Base-by-base conservation (phyloP, 805 yeast genomes). In the Candida vaughaniae region DNA sequence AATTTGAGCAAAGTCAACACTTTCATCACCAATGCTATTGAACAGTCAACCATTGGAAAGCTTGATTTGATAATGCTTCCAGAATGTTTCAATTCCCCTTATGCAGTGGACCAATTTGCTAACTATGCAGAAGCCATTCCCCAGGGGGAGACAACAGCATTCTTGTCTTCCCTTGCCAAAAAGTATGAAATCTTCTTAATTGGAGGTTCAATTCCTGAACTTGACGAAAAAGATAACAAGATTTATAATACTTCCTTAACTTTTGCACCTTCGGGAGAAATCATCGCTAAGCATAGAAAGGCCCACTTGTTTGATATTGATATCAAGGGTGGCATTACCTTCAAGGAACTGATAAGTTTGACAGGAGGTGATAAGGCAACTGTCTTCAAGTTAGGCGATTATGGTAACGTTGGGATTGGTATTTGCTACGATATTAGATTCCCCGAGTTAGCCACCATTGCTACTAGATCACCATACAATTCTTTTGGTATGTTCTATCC, bases 61-160 rank as follows among this genome's bases (percentile, higher is more conserved):
- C 43, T 82, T 28, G 85, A 90, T 51, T 67, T 91, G 28, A 76
- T 93, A 8, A 87, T 93, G 46, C 67, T 93, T 22, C 99, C 99
- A 6, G 98, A 93, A 64, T 89, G 96, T 65, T 91, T 90, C 76
- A 93, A 91, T 59, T 86, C 96, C 1, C 98, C 98, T 3, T 93
- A 93, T 56, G 78, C 95, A 0, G 95, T 88, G 19, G 77, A 77
- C 41, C 83, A 90, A 44, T 93, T 93, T 62, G 77, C 85, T 5
- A 80, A 86, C 41, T 91, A 93, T 56, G 90, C 96, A 3, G 99
- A 93, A 59, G 49, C 60, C n/a, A 85, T 93, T 29, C 95, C 95
- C 5, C 58, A 66, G 1, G 95, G 95, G 5, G 81, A 78, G 42
- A 72, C 80, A 4, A 80, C 91, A 3, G 47, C 59, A 35, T 74